phyloP scores from a whole-genome alignment of 192 early-diverging fungal species.

The Helicostylum pulchrum region DNA sequence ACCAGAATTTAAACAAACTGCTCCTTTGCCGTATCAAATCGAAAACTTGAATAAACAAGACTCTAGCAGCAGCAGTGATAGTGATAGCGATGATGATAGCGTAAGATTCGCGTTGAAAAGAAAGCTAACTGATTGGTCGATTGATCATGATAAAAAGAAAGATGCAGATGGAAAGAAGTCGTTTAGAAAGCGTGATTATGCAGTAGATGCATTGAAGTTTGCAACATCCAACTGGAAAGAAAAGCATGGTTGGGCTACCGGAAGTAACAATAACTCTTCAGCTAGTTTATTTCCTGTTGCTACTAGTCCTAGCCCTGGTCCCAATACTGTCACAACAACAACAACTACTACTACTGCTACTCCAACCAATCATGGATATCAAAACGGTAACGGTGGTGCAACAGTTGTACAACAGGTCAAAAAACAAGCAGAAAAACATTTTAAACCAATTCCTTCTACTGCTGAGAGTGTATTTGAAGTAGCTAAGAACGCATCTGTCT shows the following conservation, averaged over 20 bases:
- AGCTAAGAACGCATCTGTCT: constrained; percentile 22
- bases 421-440: not conserved
- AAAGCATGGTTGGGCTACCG: constrained; percentile 2
- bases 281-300: not conserved
- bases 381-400: not conserved
- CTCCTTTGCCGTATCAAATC: no score
- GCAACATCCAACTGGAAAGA: constrained; percentile 8
- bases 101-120: not conserved
- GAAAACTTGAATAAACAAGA: not conserved
- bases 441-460: constrained; percentile 4
- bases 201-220: constrained; percentile 12
- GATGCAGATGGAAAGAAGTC: not conserved
- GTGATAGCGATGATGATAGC: not conserved
- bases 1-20: no score
- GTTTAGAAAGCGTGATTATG: constrained; percentile 9
- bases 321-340: not conserved
- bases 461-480: constrained; percentile 21
- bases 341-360: not conserved
- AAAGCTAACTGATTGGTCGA: constrained; percentile 9
- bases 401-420: not conserved
- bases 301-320: not conserved
- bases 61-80: not conserved
- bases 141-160: not conserved
- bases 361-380: not conserved
- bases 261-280: not conserved